These are phyloP conservation scores for Malassezia obtusa DNA, from an alignment of 1,284 basidiomycete species.

Conservation along the genomic window DNA sequence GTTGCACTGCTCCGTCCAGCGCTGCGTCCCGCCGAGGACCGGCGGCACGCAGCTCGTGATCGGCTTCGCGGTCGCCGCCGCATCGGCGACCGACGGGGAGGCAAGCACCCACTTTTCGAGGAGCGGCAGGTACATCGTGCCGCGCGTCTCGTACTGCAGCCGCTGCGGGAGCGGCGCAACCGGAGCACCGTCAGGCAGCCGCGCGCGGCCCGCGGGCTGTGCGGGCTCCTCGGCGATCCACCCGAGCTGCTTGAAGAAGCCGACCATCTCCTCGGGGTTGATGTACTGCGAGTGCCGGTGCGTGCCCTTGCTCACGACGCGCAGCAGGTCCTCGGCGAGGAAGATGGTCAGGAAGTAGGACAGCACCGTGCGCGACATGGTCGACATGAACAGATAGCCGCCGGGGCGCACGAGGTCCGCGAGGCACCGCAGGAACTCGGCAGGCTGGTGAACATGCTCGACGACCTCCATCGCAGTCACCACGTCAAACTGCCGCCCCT, in stretches of 20 bases:
- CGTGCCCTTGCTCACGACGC: conserved; percentile 76
- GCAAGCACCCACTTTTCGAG: conserved; percentile 28
- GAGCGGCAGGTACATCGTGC: conserved; percentile 36
- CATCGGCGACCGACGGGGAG: conserved; percentile 10
- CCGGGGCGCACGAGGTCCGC: conserved; percentile 59
- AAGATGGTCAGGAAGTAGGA: conserved; percentile 82
- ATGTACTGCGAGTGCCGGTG: conserved; percentile 87
- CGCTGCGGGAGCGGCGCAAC: conserved; percentile 19
- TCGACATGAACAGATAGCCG: conserved; percentile 88
- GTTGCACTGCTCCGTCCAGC: conserved; percentile 31
- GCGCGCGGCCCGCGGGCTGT: not conserved
- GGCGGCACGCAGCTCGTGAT: conserved; percentile 1
- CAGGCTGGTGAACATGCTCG: conserved; percentile 90
- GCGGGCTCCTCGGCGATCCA: conserved; percentile 26
- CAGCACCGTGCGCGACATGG: conserved; percentile 86
- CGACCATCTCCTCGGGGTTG: conserved; percentile 74
- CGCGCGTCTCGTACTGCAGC: conserved; percentile 35
- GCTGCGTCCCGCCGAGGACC: conserved; percentile 7
- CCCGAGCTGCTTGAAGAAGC: conserved; percentile 61
- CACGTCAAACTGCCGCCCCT: conserved; percentile 63
- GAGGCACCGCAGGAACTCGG: conserved; percentile 56
- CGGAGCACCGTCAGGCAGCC: not conserved
- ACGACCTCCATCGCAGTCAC: conserved; percentile 97
- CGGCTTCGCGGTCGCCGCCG: conserved; percentile 5
- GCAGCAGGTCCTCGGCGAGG: conserved; percentile 68